Evolutionary conservation across 225 moss, liverwort and hornwort species (phyloP).

Genomic region (Polytrichum formosum): DNA sequence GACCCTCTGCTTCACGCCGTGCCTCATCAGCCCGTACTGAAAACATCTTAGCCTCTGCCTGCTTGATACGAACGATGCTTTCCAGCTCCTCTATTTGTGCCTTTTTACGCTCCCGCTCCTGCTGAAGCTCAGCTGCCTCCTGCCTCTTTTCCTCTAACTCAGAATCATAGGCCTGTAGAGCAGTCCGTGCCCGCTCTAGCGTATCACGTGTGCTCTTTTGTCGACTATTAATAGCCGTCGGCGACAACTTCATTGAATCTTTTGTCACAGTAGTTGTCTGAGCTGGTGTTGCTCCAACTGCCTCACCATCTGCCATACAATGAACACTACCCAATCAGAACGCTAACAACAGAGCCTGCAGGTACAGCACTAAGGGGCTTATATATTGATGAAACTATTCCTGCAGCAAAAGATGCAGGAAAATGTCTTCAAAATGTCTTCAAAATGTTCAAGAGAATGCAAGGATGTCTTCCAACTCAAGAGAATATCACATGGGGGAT

Average conservation of each 20-base stretch:
- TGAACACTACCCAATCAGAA: not conserved
- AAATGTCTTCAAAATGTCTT: no score
- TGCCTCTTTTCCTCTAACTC: constrained; percentile 86
- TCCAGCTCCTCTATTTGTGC: constrained; percentile 86
- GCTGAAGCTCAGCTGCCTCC: constrained; percentile 78
- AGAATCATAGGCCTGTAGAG: constrained; percentile 72
- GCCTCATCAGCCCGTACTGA: constrained; percentile 91
- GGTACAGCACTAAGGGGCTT: not conserved
- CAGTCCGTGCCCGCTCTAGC: constrained; percentile 82
- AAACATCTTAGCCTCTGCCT: constrained; percentile 87
- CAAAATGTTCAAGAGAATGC: no score
- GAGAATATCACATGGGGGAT: no score
- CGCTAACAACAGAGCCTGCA: not conserved
- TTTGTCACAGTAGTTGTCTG: constrained; percentile 23
- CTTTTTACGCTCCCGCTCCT: constrained; percentile 74
- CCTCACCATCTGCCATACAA: constrained; percentile 29
- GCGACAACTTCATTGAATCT: constrained; percentile 27
- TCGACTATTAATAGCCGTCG: constrained; percentile 22
- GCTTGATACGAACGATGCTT: constrained; percentile 84
- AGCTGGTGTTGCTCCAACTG: constrained; percentile 30
- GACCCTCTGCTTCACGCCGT: constrained; percentile 84
- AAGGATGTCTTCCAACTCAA: no score
- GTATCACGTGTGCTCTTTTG: constrained; percentile 48
- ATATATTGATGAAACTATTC: no score
- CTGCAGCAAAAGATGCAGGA: no score